Percentiles rank a stretch among this genome's conserved stretches.
Conservation (phyloP, 2,329 filamentous ascomycete genomes). For the Periglandula ipomoeae region DNA sequence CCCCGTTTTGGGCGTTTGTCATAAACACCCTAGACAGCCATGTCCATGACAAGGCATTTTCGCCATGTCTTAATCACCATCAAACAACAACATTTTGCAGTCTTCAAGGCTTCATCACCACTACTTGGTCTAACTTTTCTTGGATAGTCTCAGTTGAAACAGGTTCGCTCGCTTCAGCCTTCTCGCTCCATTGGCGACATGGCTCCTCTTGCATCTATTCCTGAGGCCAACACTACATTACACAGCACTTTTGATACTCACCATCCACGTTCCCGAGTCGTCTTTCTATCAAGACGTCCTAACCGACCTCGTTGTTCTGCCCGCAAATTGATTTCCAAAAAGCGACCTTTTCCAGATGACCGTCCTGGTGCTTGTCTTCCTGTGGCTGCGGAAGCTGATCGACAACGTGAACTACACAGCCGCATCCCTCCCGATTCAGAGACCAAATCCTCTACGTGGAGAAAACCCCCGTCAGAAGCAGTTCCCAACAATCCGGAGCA, state of each 20-base stretch:
- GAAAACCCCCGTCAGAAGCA: neutral
- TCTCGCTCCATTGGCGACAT: slow-evolving; percentile 14
- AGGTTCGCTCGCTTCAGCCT: slow-evolving; percentile 7
- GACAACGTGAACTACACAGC: neutral
- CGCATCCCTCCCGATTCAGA: neutral
- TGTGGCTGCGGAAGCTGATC: neutral
- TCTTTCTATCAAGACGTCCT: slow-evolving; percentile 18
- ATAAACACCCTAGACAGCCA: slow-evolving; percentile 1
- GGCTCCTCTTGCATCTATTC: slow-evolving; percentile 20
- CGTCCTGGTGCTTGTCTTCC: neutral
- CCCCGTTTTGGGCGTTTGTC: too few relatives aligned
- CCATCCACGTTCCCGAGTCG: slow-evolving; percentile 17
- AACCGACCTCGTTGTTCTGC: slow-evolving; percentile 14
- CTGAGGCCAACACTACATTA: slow-evolving; percentile 14
- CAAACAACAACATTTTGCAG: slow-evolving; percentile 4
- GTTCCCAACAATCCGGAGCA: neutral
- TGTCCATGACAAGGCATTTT: slow-evolving; percentile 4
- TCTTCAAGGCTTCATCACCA: slow-evolving; percentile 3
- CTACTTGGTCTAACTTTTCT: slow-evolving; percentile 11
- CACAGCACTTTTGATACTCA: slow-evolving; percentile 11
- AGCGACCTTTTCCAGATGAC: slow-evolving; percentile 1
- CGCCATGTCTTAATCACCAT: slow-evolving; percentile 8
- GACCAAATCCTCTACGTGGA: slow-evolving; percentile 2
- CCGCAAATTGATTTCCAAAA: slow-evolving; percentile 5
- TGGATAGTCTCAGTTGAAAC: slow-evolving; percentile 16